A percentile compares a stretch with the other conserved stretches of the same genome.
phyloP scores from a whole-genome alignment of 345 rosid genomes.

The Acer yangbiense region DNA sequence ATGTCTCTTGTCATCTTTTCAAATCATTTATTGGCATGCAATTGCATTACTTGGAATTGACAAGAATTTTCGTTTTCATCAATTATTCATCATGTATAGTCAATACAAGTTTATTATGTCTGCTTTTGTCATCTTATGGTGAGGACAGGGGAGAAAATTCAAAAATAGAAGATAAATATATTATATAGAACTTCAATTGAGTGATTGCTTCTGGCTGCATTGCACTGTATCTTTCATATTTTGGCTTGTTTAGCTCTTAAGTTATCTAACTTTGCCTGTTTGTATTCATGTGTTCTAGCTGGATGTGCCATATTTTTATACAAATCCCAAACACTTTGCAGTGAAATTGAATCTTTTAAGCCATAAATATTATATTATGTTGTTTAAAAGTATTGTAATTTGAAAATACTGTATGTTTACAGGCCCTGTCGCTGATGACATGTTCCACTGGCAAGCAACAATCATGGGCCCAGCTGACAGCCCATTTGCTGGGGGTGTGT shows the following conservation, averaged over 20 bases:
- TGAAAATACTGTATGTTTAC: constrained; percentile 3
- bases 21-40: background rate
- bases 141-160: background rate
- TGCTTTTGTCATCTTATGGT: background rate
- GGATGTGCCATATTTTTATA: background rate
- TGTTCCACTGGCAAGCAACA: constrained; percentile 86
- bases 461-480: constrained; percentile 80
- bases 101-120: background rate
- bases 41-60: background rate
- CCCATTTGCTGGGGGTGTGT: constrained; percentile 71
- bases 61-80: background rate
- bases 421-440: constrained; percentile 76
- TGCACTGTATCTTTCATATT: background rate
- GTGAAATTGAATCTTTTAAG: background rate
- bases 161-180: background rate
- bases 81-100: background rate
- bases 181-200: background rate
- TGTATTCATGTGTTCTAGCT: background rate
- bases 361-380: background rate
- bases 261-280: background rate
- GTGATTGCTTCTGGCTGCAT: background rate
- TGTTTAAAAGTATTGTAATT: background rate
- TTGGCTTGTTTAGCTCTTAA: background rate
- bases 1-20: constrained; percentile 9
- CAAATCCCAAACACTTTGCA: background rate